Conservation (phyloP, 257 asterid species). For the Forsythia suspensa region DNA sequence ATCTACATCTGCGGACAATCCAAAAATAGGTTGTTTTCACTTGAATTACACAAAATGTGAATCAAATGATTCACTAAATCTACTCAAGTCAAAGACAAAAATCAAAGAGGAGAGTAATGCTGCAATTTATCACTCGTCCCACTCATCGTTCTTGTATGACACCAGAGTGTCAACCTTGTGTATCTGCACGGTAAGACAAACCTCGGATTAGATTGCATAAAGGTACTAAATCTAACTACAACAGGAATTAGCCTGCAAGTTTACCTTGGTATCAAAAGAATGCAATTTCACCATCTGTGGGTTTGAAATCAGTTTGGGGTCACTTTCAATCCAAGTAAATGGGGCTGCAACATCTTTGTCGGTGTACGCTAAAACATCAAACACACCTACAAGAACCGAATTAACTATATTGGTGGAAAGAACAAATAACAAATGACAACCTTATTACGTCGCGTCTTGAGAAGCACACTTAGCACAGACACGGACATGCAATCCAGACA, state of each 20-base stretch:
- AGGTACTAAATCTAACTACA: background rate
- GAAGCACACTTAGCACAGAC: background rate
- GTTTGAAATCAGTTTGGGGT: slow-evolving; percentile 84
- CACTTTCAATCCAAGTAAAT: slow-evolving; percentile 94
- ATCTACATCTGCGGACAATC: no score
- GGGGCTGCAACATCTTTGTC: slow-evolving; percentile 82
- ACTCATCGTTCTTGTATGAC: slow-evolving; percentile 85
- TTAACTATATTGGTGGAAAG: background rate
- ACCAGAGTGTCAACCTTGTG: slow-evolving; percentile 95
- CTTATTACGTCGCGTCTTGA: background rate
- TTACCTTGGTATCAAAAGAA: slow-evolving; percentile 91
- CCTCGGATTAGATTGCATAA: background rate
- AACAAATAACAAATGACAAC: background rate
- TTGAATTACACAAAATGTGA: slow-evolving; percentile 19
- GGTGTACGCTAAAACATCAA: slow-evolving; percentile 87
- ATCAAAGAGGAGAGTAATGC: background rate
- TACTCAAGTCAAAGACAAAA: background rate
- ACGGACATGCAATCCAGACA: background rate
- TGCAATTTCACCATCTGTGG: slow-evolving; percentile 97
- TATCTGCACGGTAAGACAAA: slow-evolving; percentile 53
- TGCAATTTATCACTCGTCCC: slow-evolving; percentile 57
- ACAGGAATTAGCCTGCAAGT: background rate
- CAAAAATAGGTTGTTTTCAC: background rate
- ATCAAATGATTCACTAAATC: slow-evolving; percentile 34
- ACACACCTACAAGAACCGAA: slow-evolving; percentile 54